A percentile compares a stretch with the other conserved stretches of the same genome.
These are phyloP conservation scores for Camellia lanceoleosa DNA, from an alignment of 148 eudicot species.

Conservation along the genomic window DNA sequence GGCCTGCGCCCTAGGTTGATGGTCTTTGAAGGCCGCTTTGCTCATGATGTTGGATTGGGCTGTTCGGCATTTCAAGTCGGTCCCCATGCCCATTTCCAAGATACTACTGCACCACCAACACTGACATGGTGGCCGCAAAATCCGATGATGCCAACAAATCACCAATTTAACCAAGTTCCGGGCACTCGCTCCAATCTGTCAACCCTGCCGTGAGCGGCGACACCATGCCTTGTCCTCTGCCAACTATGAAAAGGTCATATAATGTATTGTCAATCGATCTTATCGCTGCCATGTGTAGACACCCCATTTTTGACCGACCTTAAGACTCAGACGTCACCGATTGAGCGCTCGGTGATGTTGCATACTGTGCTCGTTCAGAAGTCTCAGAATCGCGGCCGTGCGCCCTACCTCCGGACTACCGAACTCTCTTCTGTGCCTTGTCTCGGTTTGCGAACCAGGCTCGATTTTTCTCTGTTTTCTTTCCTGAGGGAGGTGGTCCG, in stretches of 20 bases:
- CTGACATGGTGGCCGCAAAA: constrained; percentile 55
- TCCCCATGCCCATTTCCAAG: constrained; percentile 40
- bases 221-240: constrained; percentile 63
- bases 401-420: too few species aligned
- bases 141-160: constrained; percentile 79
- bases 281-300: constrained; percentile 58
- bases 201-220: constrained; percentile 81
- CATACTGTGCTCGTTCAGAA: too few species aligned
- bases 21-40: not conserved
- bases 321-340: too few species aligned
- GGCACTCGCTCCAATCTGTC: constrained; percentile 98
- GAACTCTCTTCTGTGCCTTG: too few species aligned
- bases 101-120: constrained; percentile 61
- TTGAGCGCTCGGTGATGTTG: too few species aligned
- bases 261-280: constrained; percentile 43
- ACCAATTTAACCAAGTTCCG: constrained; percentile 82
- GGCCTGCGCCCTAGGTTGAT: not conserved
- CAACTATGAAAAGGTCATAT: constrained; percentile 71
- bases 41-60: constrained; percentile 16
- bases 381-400: too few species aligned
- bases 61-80: constrained; percentile 34
- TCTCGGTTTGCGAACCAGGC: too few species aligned
- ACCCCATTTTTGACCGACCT: too few species aligned
- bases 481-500: too few species aligned
- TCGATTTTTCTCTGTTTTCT: too few species aligned